phyloP scores from a whole-genome alignment of 1,284 basidiomycete species.

The Malassezia yamatoensis region DNA sequence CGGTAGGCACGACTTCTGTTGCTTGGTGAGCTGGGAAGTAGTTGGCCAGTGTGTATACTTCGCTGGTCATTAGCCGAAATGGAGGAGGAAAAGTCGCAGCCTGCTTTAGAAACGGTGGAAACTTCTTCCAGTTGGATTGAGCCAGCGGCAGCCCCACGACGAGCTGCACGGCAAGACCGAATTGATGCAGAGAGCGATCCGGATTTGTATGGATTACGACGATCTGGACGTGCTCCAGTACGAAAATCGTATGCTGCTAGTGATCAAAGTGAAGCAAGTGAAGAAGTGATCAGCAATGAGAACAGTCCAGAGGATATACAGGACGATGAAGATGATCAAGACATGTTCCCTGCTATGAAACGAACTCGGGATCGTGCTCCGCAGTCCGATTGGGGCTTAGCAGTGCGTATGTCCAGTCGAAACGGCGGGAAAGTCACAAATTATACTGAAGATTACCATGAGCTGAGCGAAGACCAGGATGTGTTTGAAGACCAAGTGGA shows the following conservation, averaged over 20 bases:
- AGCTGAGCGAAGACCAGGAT: conserved; percentile 39
- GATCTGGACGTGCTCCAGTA: conserved; percentile 34
- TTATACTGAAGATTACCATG: conserved; percentile 47
- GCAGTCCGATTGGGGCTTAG: conserved; percentile 47
- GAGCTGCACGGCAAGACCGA: conserved; percentile 1
- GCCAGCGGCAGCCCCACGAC: neutral
- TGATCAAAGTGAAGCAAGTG: conserved; percentile 22
- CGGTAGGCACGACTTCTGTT: neutral
- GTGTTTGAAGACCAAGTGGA: conserved; percentile 43
- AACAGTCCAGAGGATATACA: conserved; percentile 34
- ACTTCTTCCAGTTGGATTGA: too few relatives aligned
- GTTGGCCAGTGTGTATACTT: too few relatives aligned
- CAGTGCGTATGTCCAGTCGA: conserved; percentile 52
- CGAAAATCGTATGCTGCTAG: conserved; percentile 3
- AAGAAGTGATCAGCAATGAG: conserved; percentile 18
- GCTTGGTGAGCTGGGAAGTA: neutral
- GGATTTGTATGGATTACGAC: conserved; percentile 17
- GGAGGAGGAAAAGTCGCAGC: too few relatives aligned
- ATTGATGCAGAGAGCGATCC: conserved; percentile 17
- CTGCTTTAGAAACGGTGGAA: too few relatives aligned
- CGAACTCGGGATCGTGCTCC: neutral
- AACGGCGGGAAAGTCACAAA: conserved; percentile 38
- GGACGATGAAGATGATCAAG: conserved; percentile 64
- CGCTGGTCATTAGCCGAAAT: too few relatives aligned
- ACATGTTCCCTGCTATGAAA: conserved; percentile 50